Conservation (phyloP, 805 yeast species). For the Lachancea mirantina region DNA sequence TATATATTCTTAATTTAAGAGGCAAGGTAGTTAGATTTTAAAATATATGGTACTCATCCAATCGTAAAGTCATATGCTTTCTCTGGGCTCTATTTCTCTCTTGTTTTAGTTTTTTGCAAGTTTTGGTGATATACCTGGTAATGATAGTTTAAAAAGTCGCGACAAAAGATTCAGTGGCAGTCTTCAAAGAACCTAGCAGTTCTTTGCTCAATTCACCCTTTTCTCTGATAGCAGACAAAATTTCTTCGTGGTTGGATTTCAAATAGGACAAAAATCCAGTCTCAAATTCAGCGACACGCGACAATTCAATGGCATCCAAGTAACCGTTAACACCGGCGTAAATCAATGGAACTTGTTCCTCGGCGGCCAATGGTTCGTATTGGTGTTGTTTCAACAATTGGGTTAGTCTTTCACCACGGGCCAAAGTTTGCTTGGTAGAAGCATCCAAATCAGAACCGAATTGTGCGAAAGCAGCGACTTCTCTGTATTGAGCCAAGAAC, state of each 20-base stretch:
- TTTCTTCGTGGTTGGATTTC: constrained; percentile 80
- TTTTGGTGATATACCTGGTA: neutral
- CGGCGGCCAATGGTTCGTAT: constrained; percentile 94
- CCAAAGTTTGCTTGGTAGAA: constrained; percentile 96
- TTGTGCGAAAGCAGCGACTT: constrained; percentile 99
- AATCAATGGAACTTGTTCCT: constrained; percentile 97
- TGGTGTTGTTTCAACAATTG: constrained; percentile 98
- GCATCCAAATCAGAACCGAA: constrained; percentile 99
- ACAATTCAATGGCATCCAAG: constrained; percentile 81
- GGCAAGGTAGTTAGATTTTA: constrained; percentile 11
- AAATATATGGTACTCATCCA: constrained; percentile 12
- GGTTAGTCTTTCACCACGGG: constrained; percentile 99
- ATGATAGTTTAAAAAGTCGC: constrained; percentile 61
- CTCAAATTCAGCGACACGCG: constrained; percentile 88
- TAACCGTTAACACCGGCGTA: constrained; percentile 99
- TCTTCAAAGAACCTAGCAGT: constrained; percentile 75
- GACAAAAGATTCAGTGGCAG: constrained; percentile 87
- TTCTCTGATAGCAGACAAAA: constrained; percentile 76
- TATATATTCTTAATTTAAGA: neutral
- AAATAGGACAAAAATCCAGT: constrained; percentile 84
- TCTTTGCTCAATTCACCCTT: constrained; percentile 90
- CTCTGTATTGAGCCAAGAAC: constrained; percentile 99
- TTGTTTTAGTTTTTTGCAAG: neutral
- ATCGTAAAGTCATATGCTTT: constrained; percentile 16
- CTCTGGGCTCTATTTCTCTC: constrained; percentile 1